Percentiles rank a stretch among this genome's conserved stretches.
Conservation (phyloP, 345 rosid species). For the Kandelia obovata region DNA sequence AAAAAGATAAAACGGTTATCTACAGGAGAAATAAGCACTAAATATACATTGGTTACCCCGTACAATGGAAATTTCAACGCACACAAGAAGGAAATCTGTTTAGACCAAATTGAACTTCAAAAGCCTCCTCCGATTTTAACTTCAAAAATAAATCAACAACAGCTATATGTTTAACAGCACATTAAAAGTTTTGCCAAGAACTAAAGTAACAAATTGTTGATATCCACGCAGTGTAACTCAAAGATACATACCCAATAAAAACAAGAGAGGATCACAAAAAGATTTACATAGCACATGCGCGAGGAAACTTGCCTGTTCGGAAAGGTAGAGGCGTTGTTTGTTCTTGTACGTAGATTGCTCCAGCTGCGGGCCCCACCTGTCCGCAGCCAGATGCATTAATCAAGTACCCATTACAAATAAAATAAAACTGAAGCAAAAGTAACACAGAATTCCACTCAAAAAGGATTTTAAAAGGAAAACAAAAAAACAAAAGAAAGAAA, state of each 20-base stretch:
- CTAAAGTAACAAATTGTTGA: neutral
- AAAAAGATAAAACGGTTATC: neutral
- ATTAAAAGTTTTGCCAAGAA: neutral
- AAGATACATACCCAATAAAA: too few relatives aligned
- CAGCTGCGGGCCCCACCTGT: slow-evolving; percentile 69
- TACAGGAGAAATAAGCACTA: neutral
- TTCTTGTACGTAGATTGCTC: slow-evolving; percentile 60
- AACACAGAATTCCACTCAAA: too few relatives aligned
- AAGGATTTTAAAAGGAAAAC: too few relatives aligned
- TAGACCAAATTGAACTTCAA: neutral
- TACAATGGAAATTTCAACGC: neutral
- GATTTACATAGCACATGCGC: too few relatives aligned
- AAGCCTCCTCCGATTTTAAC: neutral
- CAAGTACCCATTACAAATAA: too few relatives aligned
- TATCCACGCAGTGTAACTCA: too few relatives aligned
- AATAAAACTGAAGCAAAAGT: too few relatives aligned
- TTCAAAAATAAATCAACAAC: neutral
- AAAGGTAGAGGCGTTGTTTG: too few relatives aligned
- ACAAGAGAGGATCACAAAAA: too few relatives aligned
- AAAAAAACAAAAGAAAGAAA: too few relatives aligned
- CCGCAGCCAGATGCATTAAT: slow-evolving; percentile 5
- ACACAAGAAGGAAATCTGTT: neutral
- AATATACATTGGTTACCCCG: too few relatives aligned
- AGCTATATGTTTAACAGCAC: neutral
- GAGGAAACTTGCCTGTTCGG: too few relatives aligned